Base-by-base conservation (phyloP, 768 basidiomycete species). In the Coprinopsis marcescibilis region DNA sequence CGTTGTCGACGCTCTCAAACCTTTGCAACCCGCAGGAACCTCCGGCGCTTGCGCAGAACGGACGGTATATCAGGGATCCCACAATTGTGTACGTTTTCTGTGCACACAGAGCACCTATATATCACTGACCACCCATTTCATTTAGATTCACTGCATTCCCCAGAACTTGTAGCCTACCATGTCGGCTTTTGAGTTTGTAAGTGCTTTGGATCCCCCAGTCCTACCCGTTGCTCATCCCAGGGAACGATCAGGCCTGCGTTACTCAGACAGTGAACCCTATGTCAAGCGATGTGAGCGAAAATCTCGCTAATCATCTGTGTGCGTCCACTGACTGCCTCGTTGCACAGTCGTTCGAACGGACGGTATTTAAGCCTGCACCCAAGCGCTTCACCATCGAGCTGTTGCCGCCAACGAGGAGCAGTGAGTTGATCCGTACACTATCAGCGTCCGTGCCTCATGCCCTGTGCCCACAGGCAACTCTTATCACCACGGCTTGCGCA, bases 401-500 rank as follows among this genome's bases (percentile, higher is more conserved):
- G 49, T 68, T 87, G 12, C 61, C 69, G 2, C 77, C 84, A 10
- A 65, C 65, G 32, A 85, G 85, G 56, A 70, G 78, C 38, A 76
- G 82, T 78, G 64, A 56, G 59, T 56, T 8, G 27, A 40, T 43
- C 41, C 25, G 27, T 26, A 30, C 14, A 19, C 24, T 41, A 38
- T 59, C 6, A 20, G 4, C 21, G 25, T 27, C 54, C 42, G 11
- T 48, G 45, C 34, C 2, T 35, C 55, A 11, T 23, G n/a, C 15
- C 5, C 15, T 14, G 10, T 17, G 7, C 21, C 1, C 7, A 43
- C 40, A 86, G 84, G 76, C 19, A 70, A 66, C 40, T 73, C 64
- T 41, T 69, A 73, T 48, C 73, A 71, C 52, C 85, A 79, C 62
- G 83, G 83, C 34, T 73, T 89, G 69, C 75, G 74, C 11, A 71